Percentiles rank a stretch among this genome's conserved stretches.
These are phyloP conservation scores for Xylaria cubensis DNA, from an alignment of 495 filamentous ascomycete genomes.

Conservation along the genomic window DNA sequence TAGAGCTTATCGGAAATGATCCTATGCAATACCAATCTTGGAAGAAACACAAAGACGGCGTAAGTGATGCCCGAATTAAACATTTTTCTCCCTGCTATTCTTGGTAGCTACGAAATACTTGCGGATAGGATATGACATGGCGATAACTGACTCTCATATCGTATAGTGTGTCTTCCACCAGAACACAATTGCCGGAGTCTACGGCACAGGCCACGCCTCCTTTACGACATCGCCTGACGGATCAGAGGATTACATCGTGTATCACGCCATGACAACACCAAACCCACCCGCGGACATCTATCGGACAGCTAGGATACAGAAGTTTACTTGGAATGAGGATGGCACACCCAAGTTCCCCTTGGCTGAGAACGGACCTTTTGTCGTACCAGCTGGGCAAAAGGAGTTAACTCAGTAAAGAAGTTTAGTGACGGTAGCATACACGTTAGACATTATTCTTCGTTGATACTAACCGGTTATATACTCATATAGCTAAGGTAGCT, in stretches of 20 bases:
- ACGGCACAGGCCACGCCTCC: conserved; percentile 58
- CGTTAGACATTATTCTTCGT: not conserved
- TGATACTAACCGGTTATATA: not conserved
- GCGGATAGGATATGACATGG: not conserved
- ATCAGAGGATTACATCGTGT: conserved; percentile 56
- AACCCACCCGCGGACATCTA: conserved; percentile 36
- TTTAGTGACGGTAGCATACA: not conserved
- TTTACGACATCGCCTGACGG: conserved; percentile 55
- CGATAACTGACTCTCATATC: not conserved
- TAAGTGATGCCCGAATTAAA: not conserved
- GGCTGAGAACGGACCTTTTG: conserved; percentile 41
- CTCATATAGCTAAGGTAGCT: not conserved
- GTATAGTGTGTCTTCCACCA: conserved; percentile 55
- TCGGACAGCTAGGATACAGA: conserved; percentile 39
- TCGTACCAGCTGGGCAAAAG: conserved; percentile 37
- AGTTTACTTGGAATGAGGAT: conserved; percentile 39
- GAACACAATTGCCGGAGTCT: conserved; percentile 50
- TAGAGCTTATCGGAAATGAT: conserved; percentile 53
- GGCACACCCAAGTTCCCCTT: conserved; percentile 39
- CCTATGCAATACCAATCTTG: conserved; percentile 58
- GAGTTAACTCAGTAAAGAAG: conserved; percentile 17
- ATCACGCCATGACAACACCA: conserved; percentile 50
- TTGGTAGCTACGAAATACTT: not conserved
- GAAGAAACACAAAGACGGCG: conserved; percentile 50
- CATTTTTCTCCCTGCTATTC: not conserved